Base-by-base conservation (phyloP, 1,284 basidiomycete genomes). In the Ustilago loliicola region DNA sequence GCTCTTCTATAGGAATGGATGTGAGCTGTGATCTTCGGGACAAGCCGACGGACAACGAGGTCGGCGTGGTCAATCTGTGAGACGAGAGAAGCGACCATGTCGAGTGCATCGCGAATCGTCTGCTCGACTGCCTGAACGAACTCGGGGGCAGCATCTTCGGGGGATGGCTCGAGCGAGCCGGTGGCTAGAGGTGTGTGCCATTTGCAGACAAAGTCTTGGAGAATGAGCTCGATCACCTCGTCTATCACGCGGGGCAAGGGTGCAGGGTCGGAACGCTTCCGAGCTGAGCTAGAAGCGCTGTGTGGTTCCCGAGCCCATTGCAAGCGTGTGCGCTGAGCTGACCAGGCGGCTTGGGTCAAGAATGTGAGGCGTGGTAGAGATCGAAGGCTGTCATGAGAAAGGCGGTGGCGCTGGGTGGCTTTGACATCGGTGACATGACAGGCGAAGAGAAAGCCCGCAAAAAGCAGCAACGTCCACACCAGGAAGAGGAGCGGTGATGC, bases 1-100 rank as follows among this genome's bases (percentile, higher is more conserved):
- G 95, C 94, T 74, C 93, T 91, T n/a, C 93, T 91, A 85, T 94
- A 98, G 59, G 93, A 91, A 70, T 96, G 93, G 32, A 98, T 89
- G 85, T 98, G 96, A 0, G 90, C 88, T 0, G 94, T 98, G 63
- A 98, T 88, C 80, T 92, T 92, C 3, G 96, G 96, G 7, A 98
- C 86, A 30, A 98, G 90, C 3, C 91, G 91, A 62, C 92, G 92
- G 23, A 97, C 94, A 30, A 95, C 85, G 10, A 98, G 89, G 6
- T 90, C 90, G 0, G 94, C 88, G 61, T 94, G 85, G 85, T 98
- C 96, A 47, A 96, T 88, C 19, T 84, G 87, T 11, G 89, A 87
- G 1, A 90, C 88, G 40, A 91, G 89, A 8, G 88, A 86, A 2
- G 92, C 83, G 10, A 95, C 80, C 21, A 89, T 88, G 64, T 90